phyloP scores from a whole-genome alignment of 1,139 yeast species.

The Diutina pseudorugosa region DNA sequence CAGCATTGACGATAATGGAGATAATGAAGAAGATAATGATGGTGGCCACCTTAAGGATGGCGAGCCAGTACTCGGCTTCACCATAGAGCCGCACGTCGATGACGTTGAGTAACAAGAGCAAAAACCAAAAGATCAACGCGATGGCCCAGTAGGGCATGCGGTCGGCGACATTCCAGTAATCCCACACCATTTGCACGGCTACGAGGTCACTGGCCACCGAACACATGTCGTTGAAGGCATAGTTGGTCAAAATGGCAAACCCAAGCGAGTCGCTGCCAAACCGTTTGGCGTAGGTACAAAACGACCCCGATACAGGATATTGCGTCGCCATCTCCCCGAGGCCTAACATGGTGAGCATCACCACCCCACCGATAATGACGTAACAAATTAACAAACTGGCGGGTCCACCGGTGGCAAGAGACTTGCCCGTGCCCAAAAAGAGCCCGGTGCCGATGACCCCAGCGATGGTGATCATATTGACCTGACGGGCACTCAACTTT shows the following conservation, averaged over 20 bases:
- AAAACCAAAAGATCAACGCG: neutral
- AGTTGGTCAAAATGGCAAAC: conserved; percentile 71
- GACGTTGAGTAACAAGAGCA: conserved; percentile 28
- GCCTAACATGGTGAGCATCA: conserved; percentile 70
- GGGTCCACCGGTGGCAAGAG: conserved; percentile 63
- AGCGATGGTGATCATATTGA: conserved; percentile 59
- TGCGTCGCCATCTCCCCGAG: conserved; percentile 76
- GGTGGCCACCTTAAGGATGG: neutral
- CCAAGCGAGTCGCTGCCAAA: conserved; percentile 71
- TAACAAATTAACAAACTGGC: conserved; percentile 66
- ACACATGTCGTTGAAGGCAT: conserved; percentile 49
- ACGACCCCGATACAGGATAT: conserved; percentile 74
- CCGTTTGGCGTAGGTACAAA: conserved; percentile 53
- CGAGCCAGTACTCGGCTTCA: conserved; percentile 68
- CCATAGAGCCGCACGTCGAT: conserved; percentile 69
- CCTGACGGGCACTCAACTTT: conserved; percentile 35
- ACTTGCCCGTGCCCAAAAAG: conserved; percentile 64
- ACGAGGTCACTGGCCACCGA: conserved; percentile 52
- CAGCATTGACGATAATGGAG: neutral
- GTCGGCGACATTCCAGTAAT: conserved; percentile 44
- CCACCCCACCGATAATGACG: conserved; percentile 53
- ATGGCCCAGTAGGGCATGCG: conserved; percentile 8
- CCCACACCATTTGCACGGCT: conserved; percentile 40
- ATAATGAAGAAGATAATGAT: neutral
- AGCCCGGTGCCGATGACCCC: conserved; percentile 60